These are phyloP conservation scores for Aureobasidium namibiae DNA, from an alignment of 2,329 filamentous ascomycete species.

Conservation along the genomic window DNA sequence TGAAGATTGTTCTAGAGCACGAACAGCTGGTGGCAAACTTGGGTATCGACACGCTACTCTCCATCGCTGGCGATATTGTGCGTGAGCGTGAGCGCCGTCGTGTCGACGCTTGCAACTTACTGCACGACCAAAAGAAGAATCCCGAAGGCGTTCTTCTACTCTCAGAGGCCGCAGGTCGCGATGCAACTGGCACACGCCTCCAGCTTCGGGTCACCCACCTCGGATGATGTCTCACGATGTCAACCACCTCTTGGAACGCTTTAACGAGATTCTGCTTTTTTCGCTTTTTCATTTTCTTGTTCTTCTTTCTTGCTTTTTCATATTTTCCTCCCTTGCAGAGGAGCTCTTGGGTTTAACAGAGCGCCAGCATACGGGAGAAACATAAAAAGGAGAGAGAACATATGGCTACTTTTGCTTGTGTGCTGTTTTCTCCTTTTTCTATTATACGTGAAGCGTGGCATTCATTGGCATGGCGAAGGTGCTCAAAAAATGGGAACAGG, in stretches of 20 bases:
- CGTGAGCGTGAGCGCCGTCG: slow-evolving; percentile 6
- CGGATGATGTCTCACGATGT: neutral
- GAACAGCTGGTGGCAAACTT: slow-evolving; percentile 42
- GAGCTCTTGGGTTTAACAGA: slow-evolving; percentile 4
- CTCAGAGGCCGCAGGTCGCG: neutral
- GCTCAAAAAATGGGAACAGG: slow-evolving; percentile 1
- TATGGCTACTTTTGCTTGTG: neutral
- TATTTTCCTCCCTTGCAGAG: neutral
- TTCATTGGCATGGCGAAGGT: slow-evolving; percentile 4
- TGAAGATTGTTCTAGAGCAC: slow-evolving; percentile 59
- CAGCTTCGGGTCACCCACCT: neutral
- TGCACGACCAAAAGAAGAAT: slow-evolving; percentile 1
- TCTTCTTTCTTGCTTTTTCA: neutral
- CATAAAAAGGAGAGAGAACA: neutral
- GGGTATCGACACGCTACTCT: slow-evolving; percentile 18
- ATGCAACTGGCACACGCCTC: slow-evolving; percentile 1
- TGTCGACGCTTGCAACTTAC: neutral
- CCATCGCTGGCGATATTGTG: neutral
- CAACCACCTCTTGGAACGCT: neutral
- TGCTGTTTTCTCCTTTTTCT: neutral
- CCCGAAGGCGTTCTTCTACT: neutral
- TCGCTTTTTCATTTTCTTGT: neutral
- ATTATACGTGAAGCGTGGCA: neutral
- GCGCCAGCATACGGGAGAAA: neutral
- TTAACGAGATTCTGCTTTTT: slow-evolving; percentile 3